phyloP scores from a whole-genome alignment of 2,329 filamentous ascomycete species.

The Teratosphaeria destructans region DNA sequence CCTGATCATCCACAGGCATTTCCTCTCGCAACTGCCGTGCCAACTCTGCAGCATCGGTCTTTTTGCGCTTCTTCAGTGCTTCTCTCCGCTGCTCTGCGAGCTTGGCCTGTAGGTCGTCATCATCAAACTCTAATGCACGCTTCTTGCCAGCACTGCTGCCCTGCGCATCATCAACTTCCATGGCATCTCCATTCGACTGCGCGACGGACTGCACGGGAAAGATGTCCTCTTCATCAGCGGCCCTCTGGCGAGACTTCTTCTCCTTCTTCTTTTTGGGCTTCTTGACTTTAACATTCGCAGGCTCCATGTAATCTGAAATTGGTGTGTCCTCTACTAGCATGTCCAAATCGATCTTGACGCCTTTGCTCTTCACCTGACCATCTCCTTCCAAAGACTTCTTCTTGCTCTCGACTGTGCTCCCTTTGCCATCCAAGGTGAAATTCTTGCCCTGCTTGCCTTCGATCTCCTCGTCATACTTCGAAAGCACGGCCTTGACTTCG shows the following conservation, averaged over 20 bases:
- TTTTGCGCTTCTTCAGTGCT: conserved; percentile 87
- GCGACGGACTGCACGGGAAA: not conserved
- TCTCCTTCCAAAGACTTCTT: conserved; percentile 30
- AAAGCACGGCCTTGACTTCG: conserved; percentile 58
- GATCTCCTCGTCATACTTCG: conserved; percentile 94
- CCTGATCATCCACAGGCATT: conserved; percentile 50
- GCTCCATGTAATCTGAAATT: conserved; percentile 78
- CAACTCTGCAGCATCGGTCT: conserved; percentile 73
- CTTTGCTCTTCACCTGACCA: conserved; percentile 50
- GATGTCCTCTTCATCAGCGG: conserved; percentile 48
- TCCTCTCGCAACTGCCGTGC: conserved; percentile 67
- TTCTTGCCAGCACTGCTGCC: conserved; percentile 43
- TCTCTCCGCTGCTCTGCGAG: conserved; percentile 72
- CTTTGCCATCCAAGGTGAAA: conserved; percentile 76
- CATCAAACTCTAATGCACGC: conserved; percentile 53
- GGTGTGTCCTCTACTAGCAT: conserved; percentile 49
- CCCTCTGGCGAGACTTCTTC: conserved; percentile 59
- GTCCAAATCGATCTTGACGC: conserved; percentile 67
- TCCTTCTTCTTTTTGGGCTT: conserved; percentile 80
- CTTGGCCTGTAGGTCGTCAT: conserved; percentile 83
- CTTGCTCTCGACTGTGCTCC: conserved; percentile 56
- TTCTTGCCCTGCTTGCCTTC: conserved; percentile 76
- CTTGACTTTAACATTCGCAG: conserved; percentile 80
- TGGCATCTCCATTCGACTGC: conserved; percentile 40
- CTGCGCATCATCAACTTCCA: conserved; percentile 60